Conservation (phyloP, 768 basidiomycete species). For the Hemileccinum impolitum region DNA sequence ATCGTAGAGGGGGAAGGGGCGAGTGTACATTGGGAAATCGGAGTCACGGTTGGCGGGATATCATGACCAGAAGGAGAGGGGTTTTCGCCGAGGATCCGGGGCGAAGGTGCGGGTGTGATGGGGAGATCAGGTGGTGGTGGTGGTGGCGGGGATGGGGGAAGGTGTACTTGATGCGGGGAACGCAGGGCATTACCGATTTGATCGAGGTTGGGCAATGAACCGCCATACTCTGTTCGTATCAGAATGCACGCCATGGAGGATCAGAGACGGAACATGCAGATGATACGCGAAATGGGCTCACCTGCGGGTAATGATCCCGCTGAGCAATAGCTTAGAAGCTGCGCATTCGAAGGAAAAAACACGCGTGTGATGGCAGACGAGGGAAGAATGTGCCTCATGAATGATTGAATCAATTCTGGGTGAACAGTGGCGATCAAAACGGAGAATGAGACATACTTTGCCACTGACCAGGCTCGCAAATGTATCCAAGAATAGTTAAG, state of each 20-base stretch:
- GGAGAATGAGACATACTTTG: slow-evolving; percentile 46
- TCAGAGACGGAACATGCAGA: slow-evolving; percentile 1
- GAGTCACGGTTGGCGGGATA: neutral
- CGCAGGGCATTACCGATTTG: slow-evolving; percentile 49
- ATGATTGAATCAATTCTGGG: slow-evolving; percentile 1
- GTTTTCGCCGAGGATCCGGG: neutral
- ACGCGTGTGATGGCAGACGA: slow-evolving; percentile 56
- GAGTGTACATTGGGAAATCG: neutral
- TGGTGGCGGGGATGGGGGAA: slow-evolving; percentile 7
- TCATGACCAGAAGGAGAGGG: neutral
- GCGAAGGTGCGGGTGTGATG: neutral
- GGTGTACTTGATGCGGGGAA: slow-evolving; percentile 4
- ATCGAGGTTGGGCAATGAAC: slow-evolving; percentile 50
- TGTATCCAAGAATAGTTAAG: slow-evolving; percentile 76
- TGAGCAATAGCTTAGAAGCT: slow-evolving; percentile 55
- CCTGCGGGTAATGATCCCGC: slow-evolving; percentile 53
- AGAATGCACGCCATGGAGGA: slow-evolving; percentile 17
- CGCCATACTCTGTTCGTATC: slow-evolving; percentile 59
- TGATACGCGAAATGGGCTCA: neutral
- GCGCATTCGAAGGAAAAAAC: slow-evolving; percentile 58
- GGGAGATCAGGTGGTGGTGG: neutral
- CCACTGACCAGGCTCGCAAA: slow-evolving; percentile 61
- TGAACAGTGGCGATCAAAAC: slow-evolving; percentile 1
- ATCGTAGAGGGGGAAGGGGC: slow-evolving; percentile 7
- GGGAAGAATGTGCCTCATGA: slow-evolving; percentile 57